Percentiles rank a stretch among this genome's conserved stretches.
These are phyloP conservation scores for Blechomonas ayalai DNA, from an alignment of 208 protist genomes.

Conservation along the genomic window DNA sequence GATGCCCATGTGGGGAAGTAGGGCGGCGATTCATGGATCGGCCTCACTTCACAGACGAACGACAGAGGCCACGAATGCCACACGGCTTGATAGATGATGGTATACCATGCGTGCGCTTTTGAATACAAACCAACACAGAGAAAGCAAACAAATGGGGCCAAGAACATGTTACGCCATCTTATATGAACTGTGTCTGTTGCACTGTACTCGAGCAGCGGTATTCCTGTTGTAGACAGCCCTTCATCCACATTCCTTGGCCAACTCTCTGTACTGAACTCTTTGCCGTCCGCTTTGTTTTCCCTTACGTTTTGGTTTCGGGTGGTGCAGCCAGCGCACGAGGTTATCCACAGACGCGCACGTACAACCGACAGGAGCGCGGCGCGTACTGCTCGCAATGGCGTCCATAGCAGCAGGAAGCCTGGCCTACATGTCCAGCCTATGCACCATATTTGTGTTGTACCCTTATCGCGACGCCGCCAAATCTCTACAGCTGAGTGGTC, in stretches of 20 bases:
- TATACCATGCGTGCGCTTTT: no score
- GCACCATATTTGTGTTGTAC: conserved; percentile 65
- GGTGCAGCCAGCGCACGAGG: not conserved
- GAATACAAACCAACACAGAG: conserved; percentile 8
- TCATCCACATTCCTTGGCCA: not conserved
- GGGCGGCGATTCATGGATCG: no score
- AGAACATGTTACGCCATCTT: no score
- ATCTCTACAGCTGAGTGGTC: conserved; percentile 16
- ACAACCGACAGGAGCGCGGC: not conserved
- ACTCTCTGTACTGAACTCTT: conserved; percentile 1
- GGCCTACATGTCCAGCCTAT: conserved; percentile 51
- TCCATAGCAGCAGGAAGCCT: conserved; percentile 26
- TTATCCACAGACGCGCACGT: not conserved
- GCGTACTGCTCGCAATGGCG: conserved; percentile 12
- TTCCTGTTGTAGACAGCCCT: no score
- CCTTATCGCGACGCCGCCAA: conserved; percentile 86
- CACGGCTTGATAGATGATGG: no score
- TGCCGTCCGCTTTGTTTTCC: conserved; percentile 1
- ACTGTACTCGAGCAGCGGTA: no score
- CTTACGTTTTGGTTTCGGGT: not conserved
- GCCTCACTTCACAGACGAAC: no score
- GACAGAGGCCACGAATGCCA: no score
- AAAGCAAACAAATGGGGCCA: not conserved
- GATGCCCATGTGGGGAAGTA: no score
- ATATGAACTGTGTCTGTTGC: no score